phyloP scores from a whole-genome alignment of 2,329 filamentous ascomycete species.

The Gliomastix tumulicola region DNA sequence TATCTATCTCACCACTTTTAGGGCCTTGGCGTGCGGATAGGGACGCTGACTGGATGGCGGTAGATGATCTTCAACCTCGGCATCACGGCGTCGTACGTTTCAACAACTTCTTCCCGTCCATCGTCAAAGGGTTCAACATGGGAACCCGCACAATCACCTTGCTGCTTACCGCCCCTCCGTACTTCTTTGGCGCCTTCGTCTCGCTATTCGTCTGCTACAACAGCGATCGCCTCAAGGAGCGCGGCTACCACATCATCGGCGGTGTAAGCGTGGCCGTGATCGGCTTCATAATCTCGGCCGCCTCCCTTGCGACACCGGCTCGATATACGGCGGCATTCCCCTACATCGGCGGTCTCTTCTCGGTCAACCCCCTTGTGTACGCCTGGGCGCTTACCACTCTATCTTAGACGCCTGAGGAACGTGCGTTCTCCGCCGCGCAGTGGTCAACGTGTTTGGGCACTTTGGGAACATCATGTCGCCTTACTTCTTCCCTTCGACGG shows the following conservation, averaged over 20 bases:
- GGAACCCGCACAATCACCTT: constrained; percentile 9
- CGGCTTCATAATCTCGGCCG: constrained; percentile 16
- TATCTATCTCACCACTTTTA: too few species aligned
- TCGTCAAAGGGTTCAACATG: constrained; percentile 12
- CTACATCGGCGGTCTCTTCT: constrained; percentile 10
- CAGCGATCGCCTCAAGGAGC: constrained; percentile 34
- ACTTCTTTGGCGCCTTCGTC: constrained; percentile 11
- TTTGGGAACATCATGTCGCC: constrained; percentile 5
- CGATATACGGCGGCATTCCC: constrained; percentile 12
- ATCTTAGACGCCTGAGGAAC: constrained; percentile 25
- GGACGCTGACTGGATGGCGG: too few species aligned
- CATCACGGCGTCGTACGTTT: constrained; percentile 1
- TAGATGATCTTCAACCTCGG: constrained; percentile 2
- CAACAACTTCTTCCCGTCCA: constrained; percentile 14
- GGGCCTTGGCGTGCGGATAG: too few species aligned
- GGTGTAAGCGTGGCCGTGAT: not conserved
- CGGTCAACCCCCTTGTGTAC: constrained; percentile 23
- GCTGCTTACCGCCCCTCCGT: constrained; percentile 17
- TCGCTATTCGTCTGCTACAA: constrained; percentile 33
- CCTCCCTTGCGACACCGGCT: constrained; percentile 4
- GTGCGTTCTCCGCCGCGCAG: constrained; percentile 3
- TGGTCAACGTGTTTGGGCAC: constrained; percentile 6
- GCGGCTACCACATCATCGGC: constrained; percentile 32
- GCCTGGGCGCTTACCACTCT: constrained; percentile 24
- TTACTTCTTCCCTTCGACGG: constrained; percentile 6